Base-by-base conservation (phyloP, 1,284 basidiomycete genomes). In the Schizopora paradoxa region DNA sequence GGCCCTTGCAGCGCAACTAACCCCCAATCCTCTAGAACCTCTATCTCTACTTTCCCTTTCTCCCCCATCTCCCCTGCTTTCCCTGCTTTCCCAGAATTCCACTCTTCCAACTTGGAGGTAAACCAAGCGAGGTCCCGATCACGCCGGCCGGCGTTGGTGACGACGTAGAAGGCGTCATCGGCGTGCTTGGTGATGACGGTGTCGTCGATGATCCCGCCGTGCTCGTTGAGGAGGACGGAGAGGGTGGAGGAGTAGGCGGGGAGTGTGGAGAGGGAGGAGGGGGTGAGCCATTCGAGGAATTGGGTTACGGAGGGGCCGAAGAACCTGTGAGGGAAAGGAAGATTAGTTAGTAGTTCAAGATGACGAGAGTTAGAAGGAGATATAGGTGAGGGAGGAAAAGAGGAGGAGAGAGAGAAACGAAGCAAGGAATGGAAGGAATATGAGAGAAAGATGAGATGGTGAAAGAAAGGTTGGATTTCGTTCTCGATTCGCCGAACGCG, bases 181-280 rank as follows among this genome's bases (percentile, higher is more conserved):
- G 79, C 73, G 60, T 91, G 86, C 59, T 91, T 92, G 26, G 88
- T 92, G 59, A 93, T 79, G 59, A 94, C 70, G 6, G 79, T 87
- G 62, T 99, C 96, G 65, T 99, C 96, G 48, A 99, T 87, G 55
- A 99, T 98, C 7, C 95, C 95, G 4, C 96, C 95, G 0, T 75
- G 61, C 41, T 88, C 79, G 63, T 95, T 96, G 42, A 99, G 73
- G 3, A 98, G 70, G 14, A 98, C 90, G 1, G 90, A 92, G 45
- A 97, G 73, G 0, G 88, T 92, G 5, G 78, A 90, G 19, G 74
- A 73, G 64, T 84, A 92, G 7, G 78, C 75, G 3, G 70, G 56
- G 19, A 97, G 74, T 1, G 81, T 65, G 2, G 74, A 63, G 13
- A 96, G 73, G 6, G 85, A 85, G 1, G 91, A 90, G 0, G 93